Percentiles rank a stretch among this genome's conserved stretches.
Evolutionary conservation across 2,329 filamentous ascomycete genomes (phyloP).

Genomic region (Beauveria asiatica): DNA sequence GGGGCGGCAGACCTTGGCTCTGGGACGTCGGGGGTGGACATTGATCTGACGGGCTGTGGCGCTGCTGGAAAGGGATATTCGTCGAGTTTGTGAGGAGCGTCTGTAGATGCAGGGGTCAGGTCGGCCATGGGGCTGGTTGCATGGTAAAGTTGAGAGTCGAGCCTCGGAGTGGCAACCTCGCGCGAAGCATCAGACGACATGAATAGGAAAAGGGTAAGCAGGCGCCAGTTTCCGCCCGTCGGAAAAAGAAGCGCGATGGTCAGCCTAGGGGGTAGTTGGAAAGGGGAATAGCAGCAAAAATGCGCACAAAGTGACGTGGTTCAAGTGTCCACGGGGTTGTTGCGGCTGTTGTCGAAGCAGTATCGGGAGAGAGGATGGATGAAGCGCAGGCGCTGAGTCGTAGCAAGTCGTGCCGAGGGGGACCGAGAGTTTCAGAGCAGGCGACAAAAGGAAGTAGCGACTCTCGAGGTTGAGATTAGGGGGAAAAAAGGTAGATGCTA

Average conservation of each 20-base stretch:
- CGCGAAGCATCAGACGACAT: conserved; percentile 4
- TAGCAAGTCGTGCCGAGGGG: neutral
- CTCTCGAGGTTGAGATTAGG: neutral
- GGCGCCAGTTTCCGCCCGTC: neutral
- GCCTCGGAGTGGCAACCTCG: neutral
- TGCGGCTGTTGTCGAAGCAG: too few species aligned
- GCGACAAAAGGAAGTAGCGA: neutral
- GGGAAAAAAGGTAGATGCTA: neutral
- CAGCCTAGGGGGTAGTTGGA: neutral
- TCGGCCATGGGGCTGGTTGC: neutral
- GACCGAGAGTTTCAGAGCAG: neutral
- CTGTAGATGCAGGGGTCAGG: neutral
- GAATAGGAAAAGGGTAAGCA: neutral
- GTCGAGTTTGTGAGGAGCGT: neutral
- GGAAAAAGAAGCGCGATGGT: neutral
- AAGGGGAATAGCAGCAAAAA: too few species aligned
- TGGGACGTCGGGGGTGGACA: neutral
- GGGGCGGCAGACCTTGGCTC: neutral
- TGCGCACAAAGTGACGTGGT: too few species aligned
- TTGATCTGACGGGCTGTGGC: neutral
- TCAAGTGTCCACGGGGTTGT: too few species aligned
- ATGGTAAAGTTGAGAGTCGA: neutral
- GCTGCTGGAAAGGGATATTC: neutral
- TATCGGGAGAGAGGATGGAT: too few species aligned
- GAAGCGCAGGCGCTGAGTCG: too few species aligned